Conservation (phyloP, 1,284 basidiomycete species). For the Flammula alnicola region DNA sequence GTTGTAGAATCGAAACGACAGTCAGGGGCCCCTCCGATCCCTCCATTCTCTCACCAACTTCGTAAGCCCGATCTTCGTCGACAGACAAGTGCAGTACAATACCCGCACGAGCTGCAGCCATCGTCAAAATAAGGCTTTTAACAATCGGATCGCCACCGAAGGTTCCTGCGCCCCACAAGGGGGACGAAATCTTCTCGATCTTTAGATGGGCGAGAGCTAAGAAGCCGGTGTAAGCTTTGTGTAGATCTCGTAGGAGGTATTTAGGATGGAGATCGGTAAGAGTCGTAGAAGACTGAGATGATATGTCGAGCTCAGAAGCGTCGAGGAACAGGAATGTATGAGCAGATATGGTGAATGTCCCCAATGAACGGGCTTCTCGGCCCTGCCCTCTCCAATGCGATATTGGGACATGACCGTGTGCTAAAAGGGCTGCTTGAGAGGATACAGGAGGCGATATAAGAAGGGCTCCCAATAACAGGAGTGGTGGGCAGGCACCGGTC, state of each 20-base stretch:
- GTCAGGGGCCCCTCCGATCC: too few relatives aligned
- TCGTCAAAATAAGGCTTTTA: slow-evolving; percentile 29
- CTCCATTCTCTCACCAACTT: not conserved
- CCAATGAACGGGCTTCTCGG: slow-evolving; percentile 24
- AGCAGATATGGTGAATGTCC: slow-evolving; percentile 7
- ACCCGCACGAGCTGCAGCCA: slow-evolving; percentile 29
- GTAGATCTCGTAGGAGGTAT: slow-evolving; percentile 30
- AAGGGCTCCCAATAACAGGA: slow-evolving; percentile 31
- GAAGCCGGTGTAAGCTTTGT: slow-evolving; percentile 31
- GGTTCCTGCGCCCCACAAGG: slow-evolving; percentile 35
- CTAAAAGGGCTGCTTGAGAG: slow-evolving; percentile 26
- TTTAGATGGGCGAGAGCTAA: slow-evolving; percentile 18
- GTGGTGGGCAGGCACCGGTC: slow-evolving; percentile 30
- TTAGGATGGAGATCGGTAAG: slow-evolving; percentile 27
- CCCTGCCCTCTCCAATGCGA: slow-evolving; percentile 31
- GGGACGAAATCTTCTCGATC: slow-evolving; percentile 26
- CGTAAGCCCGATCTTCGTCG: slow-evolving; percentile 19
- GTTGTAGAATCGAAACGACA: not conserved
- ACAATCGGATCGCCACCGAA: slow-evolving; percentile 35
- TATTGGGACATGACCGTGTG: slow-evolving; percentile 20
- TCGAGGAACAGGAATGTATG: slow-evolving; percentile 33
- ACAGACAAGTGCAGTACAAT: slow-evolving; percentile 27
- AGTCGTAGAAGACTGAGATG: slow-evolving; percentile 1
- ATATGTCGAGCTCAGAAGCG: slow-evolving; percentile 33
- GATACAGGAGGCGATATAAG: slow-evolving; percentile 31